These are phyloP conservation scores for Aegilops tauschii DNA, from an alignment of 176 grass and related monocot species.

Conservation along the genomic window DNA sequence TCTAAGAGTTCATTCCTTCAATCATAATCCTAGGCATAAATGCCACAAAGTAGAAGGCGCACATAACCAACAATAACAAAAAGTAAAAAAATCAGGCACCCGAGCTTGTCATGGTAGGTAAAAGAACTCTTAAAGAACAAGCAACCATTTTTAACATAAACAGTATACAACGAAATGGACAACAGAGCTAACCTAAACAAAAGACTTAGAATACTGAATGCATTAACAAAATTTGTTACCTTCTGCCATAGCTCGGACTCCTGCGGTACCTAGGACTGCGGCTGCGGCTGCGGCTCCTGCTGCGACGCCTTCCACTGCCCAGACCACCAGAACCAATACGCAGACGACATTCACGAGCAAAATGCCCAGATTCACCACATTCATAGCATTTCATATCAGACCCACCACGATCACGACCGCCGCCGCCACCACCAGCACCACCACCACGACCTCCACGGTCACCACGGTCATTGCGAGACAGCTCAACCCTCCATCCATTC, in stretches of 20 bases:
- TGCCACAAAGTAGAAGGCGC: background rate
- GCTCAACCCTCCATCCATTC: conserved; percentile 92
- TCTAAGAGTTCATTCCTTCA: background rate
- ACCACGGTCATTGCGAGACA: conserved; percentile 68
- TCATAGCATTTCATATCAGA: conserved; percentile 95
- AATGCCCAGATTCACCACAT: conserved; percentile 93
- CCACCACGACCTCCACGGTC: conserved; percentile 66
- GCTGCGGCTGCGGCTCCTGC: conserved; percentile 69
- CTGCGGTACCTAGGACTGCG: conserved; percentile 78
- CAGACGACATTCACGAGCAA: conserved; percentile 88
- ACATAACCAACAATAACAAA: background rate
- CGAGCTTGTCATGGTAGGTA: background rate
- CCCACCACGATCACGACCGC: conserved; percentile 70
- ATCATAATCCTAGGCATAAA: background rate
- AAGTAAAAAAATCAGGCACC: background rate
- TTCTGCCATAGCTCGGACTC: conserved; percentile 93
- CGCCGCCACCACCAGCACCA: conserved; percentile 25
- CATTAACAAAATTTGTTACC: conserved; percentile 37
- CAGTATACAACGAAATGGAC: background rate
- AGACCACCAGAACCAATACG: conserved; percentile 83
- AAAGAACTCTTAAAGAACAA: background rate
- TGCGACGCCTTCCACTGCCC: conserved; percentile 80
- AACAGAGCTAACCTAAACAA: background rate
- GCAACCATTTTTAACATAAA: background rate
- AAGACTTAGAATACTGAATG: background rate